Base-by-base conservation (phyloP, 2,329 filamentous ascomycete genomes). In the Pseudopithomyces chartarum region DNA sequence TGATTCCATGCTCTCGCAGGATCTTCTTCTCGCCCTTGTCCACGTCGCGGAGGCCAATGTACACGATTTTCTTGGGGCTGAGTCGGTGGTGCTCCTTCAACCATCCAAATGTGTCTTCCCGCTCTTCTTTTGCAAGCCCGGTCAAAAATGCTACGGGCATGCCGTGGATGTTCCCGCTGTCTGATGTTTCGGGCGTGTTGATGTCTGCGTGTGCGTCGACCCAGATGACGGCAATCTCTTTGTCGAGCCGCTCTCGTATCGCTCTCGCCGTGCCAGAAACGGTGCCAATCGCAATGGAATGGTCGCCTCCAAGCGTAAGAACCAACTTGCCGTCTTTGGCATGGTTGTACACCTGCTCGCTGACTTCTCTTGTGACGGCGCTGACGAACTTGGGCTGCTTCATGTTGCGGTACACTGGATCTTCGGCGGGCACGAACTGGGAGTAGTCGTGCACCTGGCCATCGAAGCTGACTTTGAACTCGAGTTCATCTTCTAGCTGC, bases 131-230 rank as follows among this genome's bases (percentile, higher is more conserved):
- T 44, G 93, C 91, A 55, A 99, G 81, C 0, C 95, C 92, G 0
- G 92, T 93, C 64, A 97, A 77, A 78, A 98, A 99, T 3, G 91
- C 87, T 36, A 98, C 90, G 2, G 95, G 95, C 95, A 99, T 99
- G 67, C 95, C 95, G 79, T 99, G 95, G 61, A 99, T 90, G 79
- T 98, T 98, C 33, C 95, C 95, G 65, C 90, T 95, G 40, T 85
- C 90, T 63, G 90, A 94, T 46, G 87, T 89, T 84, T 98, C 93
- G 52, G 94, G 95, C 1, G 91, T 92, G 81, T 99, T 99, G 82
- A 99, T 97, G 77, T 99, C 95, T 53, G 94, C 90, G 78, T 99
- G 95, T 23, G 95, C 95, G 78, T 99, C 95, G 32, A 99, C 95
- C 95, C 95, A 99, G 76, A 99, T 96, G 56, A 99, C 91, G 12